Evolutionary conservation across 1,139 yeast genomes (phyloP), one percentile per base, ranked within the genome.

Genomic region (Hyphopichia pseudoburtonii): DNA sequence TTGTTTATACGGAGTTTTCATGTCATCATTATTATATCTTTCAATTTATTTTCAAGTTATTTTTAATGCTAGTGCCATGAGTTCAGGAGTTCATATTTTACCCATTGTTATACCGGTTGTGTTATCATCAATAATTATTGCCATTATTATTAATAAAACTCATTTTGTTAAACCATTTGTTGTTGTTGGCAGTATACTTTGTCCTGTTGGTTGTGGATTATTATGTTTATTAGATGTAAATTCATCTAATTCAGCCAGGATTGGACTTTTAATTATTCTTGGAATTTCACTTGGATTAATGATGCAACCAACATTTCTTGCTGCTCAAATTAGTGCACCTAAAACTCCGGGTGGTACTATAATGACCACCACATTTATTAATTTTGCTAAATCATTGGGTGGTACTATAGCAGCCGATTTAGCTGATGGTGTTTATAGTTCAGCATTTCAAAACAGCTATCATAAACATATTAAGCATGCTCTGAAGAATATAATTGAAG

Each of bases 41-140:
- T 41, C 70, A 3, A 51, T 69, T 24, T 70, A 70, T 43, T 70
- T 66, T 53, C 75, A 70, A 48, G 60, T 62, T 33, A 55, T 70
- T 19, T 55, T 50, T 36, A 62, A 51, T 18, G 49, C 58, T 8
- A 46, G 56, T 36, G 64, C 75, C 4, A 54, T 66, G 57, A 52
- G 53, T n/a, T 60, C 73, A 1, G 76, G 76, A 32, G 46, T 68
- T 28, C 60, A 62, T 43, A 52, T 66, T 36, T 57, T 70, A 36
- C 70, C 75, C 3, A 40, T 57, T 14, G 60, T 69, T 37, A 56
- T 70, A n/a, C 46, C 69, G 1, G 62, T 64, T 30, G 66, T 65
- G 3, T 16, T 66, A 17, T 36, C 54, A 4, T 62, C 74, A 7
- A 49, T 64, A 12, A 4, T 39, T 14, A 43, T 58, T 5, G 73